A percentile compares a stretch with the other conserved stretches of the same genome.
Evolutionary conservation across 805 yeast genomes (phyloP).

Genomic region (Nakazawaea peltata): DNA sequence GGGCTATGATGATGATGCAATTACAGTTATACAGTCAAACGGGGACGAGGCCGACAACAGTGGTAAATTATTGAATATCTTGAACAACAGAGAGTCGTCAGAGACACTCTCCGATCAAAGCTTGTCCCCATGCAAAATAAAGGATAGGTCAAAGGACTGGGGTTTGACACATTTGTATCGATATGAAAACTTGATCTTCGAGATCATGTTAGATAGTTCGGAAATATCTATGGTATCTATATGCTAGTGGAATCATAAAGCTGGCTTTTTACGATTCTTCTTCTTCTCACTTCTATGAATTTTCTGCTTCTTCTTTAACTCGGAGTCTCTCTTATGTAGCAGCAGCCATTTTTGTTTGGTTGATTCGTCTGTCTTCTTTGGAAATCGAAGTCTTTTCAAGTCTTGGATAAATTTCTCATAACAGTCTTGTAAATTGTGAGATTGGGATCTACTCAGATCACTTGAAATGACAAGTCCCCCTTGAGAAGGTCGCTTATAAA

Average conservation of each 20-base stretch:
- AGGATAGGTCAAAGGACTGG: slow-evolving; percentile 23
- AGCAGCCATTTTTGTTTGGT: slow-evolving; percentile 5
- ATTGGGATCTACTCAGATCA: slow-evolving; percentile 33
- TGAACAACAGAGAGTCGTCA: background rate
- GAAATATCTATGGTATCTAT: slow-evolving; percentile 19
- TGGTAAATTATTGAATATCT: background rate
- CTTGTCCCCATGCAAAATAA: background rate
- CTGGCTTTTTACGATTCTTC: background rate
- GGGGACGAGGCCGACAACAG: slow-evolving; percentile 2
- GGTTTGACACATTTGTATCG: slow-evolving; percentile 23
- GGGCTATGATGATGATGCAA: slow-evolving; percentile 15
- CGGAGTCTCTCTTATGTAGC: background rate
- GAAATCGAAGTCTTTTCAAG: slow-evolving; percentile 21
- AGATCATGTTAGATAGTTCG: slow-evolving; percentile 22
- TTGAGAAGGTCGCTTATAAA: slow-evolving; percentile 27
- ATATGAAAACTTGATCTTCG: slow-evolving; percentile 19
- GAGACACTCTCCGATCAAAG: background rate
- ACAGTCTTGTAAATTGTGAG: slow-evolving; percentile 37
- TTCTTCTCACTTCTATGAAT: background rate
- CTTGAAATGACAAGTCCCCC: slow-evolving; percentile 35
- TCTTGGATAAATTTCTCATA: slow-evolving; percentile 34
- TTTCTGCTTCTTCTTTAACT: background rate
- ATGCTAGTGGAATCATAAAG: background rate
- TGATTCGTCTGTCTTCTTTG: background rate
- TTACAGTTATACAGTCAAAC: slow-evolving; percentile 10